These are phyloP conservation scores for Russula lepida DNA, from an alignment of 768 basidiomycete species.

Conservation along the genomic window DNA sequence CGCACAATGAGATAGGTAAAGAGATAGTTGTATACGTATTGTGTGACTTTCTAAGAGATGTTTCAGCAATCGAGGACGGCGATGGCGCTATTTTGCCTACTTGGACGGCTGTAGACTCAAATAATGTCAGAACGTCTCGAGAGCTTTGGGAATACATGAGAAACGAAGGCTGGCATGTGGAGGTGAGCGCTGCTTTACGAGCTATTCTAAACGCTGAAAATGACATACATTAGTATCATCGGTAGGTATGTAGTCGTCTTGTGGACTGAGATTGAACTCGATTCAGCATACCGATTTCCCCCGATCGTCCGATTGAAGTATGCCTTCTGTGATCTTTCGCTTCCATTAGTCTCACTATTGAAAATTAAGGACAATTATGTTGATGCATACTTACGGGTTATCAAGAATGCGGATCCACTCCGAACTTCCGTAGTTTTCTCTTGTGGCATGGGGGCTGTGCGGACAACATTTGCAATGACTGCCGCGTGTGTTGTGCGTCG, in stretches of 20 bases:
- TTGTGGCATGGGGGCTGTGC: constrained; percentile 94
- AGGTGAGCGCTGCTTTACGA: constrained; percentile 39
- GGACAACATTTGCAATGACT: constrained; percentile 97
- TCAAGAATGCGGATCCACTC: constrained; percentile 71
- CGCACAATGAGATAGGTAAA: constrained; percentile 86
- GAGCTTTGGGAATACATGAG: constrained; percentile 82
- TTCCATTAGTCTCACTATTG: background rate
- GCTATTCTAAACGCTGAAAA: background rate
- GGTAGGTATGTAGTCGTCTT: constrained; percentile 36
- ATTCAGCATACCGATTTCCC: constrained; percentile 84
- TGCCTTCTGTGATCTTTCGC: constrained; percentile 8
- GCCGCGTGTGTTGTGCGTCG: constrained; percentile 81
- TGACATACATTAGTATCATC: constrained; percentile 49
- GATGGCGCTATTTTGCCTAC: constrained; percentile 82
- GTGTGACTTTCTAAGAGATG: background rate
- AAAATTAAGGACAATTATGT: constrained; percentile 79
- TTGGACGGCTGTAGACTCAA: constrained; percentile 84
- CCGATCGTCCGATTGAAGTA: constrained; percentile 85
- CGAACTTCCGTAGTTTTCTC: constrained; percentile 84
- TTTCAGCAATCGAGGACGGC: constrained; percentile 46
- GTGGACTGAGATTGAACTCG: background rate
- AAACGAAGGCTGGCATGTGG: constrained; percentile 83
- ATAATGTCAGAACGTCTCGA: constrained; percentile 76
- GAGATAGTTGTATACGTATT: background rate
- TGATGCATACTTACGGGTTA: constrained; percentile 82